phyloP scores from a whole-genome alignment of 192 early-diverging fungal species.

The Chytriomyces hyalinus region DNA sequence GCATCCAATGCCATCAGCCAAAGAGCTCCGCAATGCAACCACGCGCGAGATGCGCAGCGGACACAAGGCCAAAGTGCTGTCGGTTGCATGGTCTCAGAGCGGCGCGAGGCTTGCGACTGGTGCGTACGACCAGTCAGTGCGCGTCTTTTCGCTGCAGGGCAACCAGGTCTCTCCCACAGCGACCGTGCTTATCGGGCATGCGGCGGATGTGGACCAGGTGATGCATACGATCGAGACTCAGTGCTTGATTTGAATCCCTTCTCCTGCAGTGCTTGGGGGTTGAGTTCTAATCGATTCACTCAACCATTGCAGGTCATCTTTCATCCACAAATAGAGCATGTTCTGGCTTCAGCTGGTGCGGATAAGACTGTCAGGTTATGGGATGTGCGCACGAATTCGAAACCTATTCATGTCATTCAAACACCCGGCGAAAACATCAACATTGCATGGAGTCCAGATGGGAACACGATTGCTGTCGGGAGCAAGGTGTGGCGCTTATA shows the following conservation, averaged over 20 bases:
- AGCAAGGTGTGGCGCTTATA: conserved; percentile 63
- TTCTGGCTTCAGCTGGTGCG: conserved; percentile 74
- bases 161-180: conserved; percentile 31
- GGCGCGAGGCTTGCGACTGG: conserved; percentile 25
- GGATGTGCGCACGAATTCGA: conserved; percentile 72
- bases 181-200: conserved; percentile 74
- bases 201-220: conserved; percentile 75
- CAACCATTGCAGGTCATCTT: conserved; percentile 54
- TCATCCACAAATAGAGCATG: conserved; percentile 75
- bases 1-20: background rate
- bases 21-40: conserved; percentile 3
- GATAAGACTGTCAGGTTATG: conserved; percentile 82
- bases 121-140: conserved; percentile 16
- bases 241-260: too few relatives aligned
- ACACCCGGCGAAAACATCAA: conserved; percentile 87
- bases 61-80: conserved; percentile 21
- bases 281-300: background rate
- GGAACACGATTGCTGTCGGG: conserved; percentile 77
- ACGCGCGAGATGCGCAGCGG: background rate
- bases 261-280: too few relatives aligned
- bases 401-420: conserved; percentile 59
- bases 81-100: conserved; percentile 14
- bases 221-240: background rate
- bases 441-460: conserved; percentile 82
- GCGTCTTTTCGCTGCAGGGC: conserved; percentile 3